Evolutionary conservation across 2,329 filamentous ascomycete genomes (phyloP).

Genomic region (Cladosporium velox): DNA sequence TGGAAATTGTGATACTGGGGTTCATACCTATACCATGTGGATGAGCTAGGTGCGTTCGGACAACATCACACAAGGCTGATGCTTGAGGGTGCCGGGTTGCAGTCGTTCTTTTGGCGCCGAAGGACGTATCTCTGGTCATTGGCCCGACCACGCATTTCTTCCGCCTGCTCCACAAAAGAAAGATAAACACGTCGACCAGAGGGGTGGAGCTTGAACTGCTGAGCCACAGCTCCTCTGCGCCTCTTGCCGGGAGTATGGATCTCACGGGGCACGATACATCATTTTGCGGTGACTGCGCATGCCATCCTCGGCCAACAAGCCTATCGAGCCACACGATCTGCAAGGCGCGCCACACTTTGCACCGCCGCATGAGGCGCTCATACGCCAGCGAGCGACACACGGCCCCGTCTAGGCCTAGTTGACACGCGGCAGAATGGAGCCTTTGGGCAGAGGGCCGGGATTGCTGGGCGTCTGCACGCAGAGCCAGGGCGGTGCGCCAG

Average conservation of each 20-base stretch:
- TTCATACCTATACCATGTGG: not conserved
- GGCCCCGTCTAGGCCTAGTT: conserved; percentile 13
- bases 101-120: not conserved
- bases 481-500: conserved; percentile 13
- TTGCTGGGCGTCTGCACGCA: conserved; percentile 21
- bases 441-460: conserved; percentile 12
- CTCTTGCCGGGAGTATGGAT: conserved; percentile 15
- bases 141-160: not conserved
- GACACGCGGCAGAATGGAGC: conserved; percentile 18
- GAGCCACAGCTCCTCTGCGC: conserved; percentile 13
- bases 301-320: conserved; percentile 7
- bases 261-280: conserved; percentile 4
- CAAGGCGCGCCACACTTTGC: not conserved
- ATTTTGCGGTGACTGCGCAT: conserved; percentile 3
- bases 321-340: conserved; percentile 12
- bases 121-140: conserved; percentile 9
- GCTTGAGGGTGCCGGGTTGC: not conserved
- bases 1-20: conserved; percentile 18
- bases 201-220: not conserved
- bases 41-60: not conserved
- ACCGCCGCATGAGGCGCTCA: conserved; percentile 14
- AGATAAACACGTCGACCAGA: conserved; percentile 3
- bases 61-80: conserved; percentile 15
- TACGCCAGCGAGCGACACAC: not conserved
- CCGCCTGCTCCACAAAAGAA: conserved; percentile 12